Evolutionary conservation across 2,329 filamentous ascomycete species (phyloP), one percentile per base, ranked within the genome.

Genomic region (Penicillium italicum): DNA sequence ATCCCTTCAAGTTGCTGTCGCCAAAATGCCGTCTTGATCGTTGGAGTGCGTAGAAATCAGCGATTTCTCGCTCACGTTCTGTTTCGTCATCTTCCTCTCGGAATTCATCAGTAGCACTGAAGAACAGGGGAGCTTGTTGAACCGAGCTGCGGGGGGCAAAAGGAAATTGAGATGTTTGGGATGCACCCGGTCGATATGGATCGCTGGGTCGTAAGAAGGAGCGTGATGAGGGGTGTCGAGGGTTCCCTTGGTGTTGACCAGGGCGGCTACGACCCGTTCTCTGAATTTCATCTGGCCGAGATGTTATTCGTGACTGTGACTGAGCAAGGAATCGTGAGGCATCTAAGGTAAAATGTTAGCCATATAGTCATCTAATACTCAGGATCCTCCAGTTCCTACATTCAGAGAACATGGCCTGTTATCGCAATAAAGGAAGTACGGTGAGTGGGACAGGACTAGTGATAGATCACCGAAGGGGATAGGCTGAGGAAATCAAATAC

Each of bases 271-370:
- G 71, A 47, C 75, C 78, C 68, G 74, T 78, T 62, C 74, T 68
- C 64, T 80, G 74, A 51, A 71, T 62, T 49, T 77, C 73, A 54
- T 84, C 84, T 57, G 83, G 75, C 71, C 88, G 84, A 76, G 91
- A 85, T 64, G 88, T 90, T 68, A 97, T 80, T 61, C 91, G 88
- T 59, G 92, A 96, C 80, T 96, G 92, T 64, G 92, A 97, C 83
- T 97, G 94, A 59, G 92, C 90, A 67, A 99, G 85, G 74, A 99
- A 99, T 66, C 88, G 88, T 64, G 93, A 97, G 69, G 94, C 94
- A 87, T 97, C 94, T 97, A 47, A 69, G 76, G 72, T 77, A 18
- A 38, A 37, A 46, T 37, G 40, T 41, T 53, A 52, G 50, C 43
- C 28, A 54, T 48, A 14, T 26, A 34, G 30, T n/a, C 30, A 14